Conservation (phyloP, 164 flowering plant genomes). For the Akebia trifoliata region DNA sequence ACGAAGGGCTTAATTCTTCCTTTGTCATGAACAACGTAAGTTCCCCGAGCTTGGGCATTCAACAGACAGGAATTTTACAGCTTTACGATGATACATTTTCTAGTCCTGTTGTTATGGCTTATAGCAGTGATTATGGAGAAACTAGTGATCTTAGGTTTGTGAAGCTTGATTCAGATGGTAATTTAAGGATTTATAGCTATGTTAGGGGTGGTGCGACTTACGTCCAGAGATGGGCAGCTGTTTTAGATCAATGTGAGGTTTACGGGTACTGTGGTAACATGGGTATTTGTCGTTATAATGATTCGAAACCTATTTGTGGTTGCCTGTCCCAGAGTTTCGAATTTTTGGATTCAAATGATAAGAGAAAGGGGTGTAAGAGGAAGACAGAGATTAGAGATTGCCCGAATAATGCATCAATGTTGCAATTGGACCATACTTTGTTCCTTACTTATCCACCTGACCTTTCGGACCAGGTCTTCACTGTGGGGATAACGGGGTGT, state of each 20-base stretch:
- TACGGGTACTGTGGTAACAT: slow-evolving; percentile 77
- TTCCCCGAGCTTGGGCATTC: slow-evolving; percentile 46
- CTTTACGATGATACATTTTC: slow-evolving; percentile 38
- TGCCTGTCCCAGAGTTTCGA: slow-evolving; percentile 78
- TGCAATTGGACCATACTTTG: slow-evolving; percentile 41
- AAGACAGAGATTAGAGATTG: slow-evolving; percentile 55
- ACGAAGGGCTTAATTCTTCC: slow-evolving; percentile 23
- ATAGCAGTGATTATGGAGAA: slow-evolving; percentile 77
- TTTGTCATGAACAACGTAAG: slow-evolving; percentile 25
- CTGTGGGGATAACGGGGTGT: slow-evolving; percentile 45
- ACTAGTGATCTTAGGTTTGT: slow-evolving; percentile 46
- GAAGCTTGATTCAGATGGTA: slow-evolving; percentile 75
- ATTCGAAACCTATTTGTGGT: slow-evolving; percentile 47
- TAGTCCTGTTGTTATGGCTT: slow-evolving; percentile 32
- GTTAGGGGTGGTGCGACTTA: slow-evolving; percentile 23
- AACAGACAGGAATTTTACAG: slow-evolving; percentile 42
- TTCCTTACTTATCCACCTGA: slow-evolving; percentile 69
- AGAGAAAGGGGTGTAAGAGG: slow-evolving; percentile 69
- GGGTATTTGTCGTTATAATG: slow-evolving; percentile 77
- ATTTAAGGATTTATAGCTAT: slow-evolving; percentile 71
- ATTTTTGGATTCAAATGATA: slow-evolving; percentile 45
- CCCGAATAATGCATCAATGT: slow-evolving; percentile 41
- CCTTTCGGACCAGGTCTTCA: slow-evolving; percentile 35
- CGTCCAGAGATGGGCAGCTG: slow-evolving; percentile 64
- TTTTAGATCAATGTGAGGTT: slow-evolving; percentile 67